Evolutionary conservation across 768 basidiomycete species (phyloP).

Genomic region (Panaeolus papilionaceus): DNA sequence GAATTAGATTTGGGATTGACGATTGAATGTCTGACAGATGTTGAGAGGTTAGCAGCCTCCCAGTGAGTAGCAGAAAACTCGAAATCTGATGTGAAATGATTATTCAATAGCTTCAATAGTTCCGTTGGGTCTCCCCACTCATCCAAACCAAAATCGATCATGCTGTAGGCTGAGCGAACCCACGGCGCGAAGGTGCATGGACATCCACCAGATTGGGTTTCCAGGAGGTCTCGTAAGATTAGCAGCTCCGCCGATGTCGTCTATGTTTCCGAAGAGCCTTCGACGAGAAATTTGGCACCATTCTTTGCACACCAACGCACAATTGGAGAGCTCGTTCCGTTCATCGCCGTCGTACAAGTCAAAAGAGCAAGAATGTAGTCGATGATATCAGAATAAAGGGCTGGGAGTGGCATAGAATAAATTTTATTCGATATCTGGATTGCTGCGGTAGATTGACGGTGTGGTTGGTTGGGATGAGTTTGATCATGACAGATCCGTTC

Average conservation of each 20-base stretch:
- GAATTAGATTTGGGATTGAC: not conserved
- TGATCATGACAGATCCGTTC: too few relatives aligned
- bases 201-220: too few relatives aligned
- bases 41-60: not conserved
- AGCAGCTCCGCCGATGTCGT: not conserved
- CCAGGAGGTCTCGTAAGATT: not conserved
- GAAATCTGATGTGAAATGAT: not conserved
- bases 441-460: not conserved
- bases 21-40: not conserved
- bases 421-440: not conserved
- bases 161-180: not conserved
- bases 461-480: too few relatives aligned
- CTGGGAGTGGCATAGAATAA: not conserved
- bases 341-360: not conserved
- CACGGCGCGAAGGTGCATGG: not conserved
- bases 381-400: not conserved
- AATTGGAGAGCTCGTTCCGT: not conserved
- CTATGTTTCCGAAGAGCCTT: not conserved
- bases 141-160: not conserved
- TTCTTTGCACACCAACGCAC: not conserved
- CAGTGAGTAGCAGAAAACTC: not conserved
- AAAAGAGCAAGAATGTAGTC: not conserved
- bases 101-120: not conserved
- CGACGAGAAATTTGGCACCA: slow-evolving; percentile 6
- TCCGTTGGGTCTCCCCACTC: not conserved